Evolutionary conservation across 2,329 filamentous ascomycete genomes (phyloP).

Genomic region (Exophiala dermatitidis): DNA sequence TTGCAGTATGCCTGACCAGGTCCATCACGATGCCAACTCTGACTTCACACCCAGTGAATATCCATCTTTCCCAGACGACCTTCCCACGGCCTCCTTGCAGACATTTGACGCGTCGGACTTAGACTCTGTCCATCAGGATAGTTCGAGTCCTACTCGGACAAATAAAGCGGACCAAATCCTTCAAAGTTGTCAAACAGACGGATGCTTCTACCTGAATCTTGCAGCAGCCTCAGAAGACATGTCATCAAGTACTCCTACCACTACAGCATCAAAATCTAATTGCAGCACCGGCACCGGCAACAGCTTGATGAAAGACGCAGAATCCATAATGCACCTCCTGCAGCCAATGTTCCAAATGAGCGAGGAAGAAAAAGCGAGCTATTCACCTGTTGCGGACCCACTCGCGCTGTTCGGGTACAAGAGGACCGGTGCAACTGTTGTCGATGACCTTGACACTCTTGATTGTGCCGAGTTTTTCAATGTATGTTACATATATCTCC

Average conservation of each 20-base stretch:
- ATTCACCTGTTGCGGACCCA: neutral
- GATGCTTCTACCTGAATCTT: neutral
- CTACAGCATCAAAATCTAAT: too few species aligned
- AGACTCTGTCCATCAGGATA: neutral
- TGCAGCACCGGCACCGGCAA: neutral
- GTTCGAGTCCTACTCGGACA: neutral
- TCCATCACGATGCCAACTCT: neutral
- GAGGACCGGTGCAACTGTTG: neutral
- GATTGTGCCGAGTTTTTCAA: constrained; percentile 8
- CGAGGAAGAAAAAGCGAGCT: neutral
- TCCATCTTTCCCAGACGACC: neutral
- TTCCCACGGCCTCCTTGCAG: neutral
- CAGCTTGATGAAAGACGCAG: neutral
- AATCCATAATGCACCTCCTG: neutral
- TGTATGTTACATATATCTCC: neutral
- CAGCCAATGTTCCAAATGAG: neutral
- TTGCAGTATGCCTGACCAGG: too few species aligned
- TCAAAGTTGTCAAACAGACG: neutral
- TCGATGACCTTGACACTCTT: constrained; percentile 19
- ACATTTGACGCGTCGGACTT: neutral
- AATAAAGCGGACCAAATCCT: neutral
- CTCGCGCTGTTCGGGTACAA: neutral
- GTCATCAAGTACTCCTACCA: too few species aligned
- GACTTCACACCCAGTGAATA: neutral
- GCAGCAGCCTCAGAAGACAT: neutral